Evolutionary conservation across 805 yeast genomes (phyloP), one percentile per base, ranked within the genome.

Genomic region (Saccharomyces mikatae): DNA sequence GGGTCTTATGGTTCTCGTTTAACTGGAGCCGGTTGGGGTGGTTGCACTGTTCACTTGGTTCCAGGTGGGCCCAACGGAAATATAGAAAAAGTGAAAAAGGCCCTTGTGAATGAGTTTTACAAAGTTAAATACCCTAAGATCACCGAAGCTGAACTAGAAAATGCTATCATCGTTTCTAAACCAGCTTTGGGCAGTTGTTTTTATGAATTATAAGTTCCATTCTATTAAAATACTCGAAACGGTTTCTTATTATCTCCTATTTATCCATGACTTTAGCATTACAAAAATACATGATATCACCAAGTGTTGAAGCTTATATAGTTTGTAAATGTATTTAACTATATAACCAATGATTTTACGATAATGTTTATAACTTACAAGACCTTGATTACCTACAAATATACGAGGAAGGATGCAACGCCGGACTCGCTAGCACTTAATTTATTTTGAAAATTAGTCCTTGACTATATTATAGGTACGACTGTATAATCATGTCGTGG

Each of bases 1-100:
- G 91, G 90, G 2, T 73, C 87, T 0, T 74, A 69, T 55, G 90
- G 90, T n/a, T 80, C 87, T 0, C 74, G 91, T 54, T 76, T 83
- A n/a, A 84, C 90, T 4, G 90, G 90, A 24, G 90, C 90, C 8
- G 91, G 90, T 2, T 85, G 83, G 77, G 90, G 90, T 41, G 90
- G 90, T 4, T 80, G 84, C 27, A 75, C 86, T 0, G 86, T 85
- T 17, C 88, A 84, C 64, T 68, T 85, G 54, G 81, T 84, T 5
- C 64, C 68, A 4, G 60, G 59, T 14, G 63, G 62, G 21, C 51
- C 59, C 10, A 53, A 56, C 30, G 58, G 59, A 9, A 58, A 60
- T 31, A 65, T 64, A 13, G 63, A 59, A 49, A 70, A 77, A 2
- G 71, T 72, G 4, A 74, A 74, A 52, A 74, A 72, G 52, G 83